Evolutionary conservation across 768 basidiomycete genomes (phyloP), one percentile per base, ranked within the genome.

Genomic region (Podaxis sp.): DNA sequence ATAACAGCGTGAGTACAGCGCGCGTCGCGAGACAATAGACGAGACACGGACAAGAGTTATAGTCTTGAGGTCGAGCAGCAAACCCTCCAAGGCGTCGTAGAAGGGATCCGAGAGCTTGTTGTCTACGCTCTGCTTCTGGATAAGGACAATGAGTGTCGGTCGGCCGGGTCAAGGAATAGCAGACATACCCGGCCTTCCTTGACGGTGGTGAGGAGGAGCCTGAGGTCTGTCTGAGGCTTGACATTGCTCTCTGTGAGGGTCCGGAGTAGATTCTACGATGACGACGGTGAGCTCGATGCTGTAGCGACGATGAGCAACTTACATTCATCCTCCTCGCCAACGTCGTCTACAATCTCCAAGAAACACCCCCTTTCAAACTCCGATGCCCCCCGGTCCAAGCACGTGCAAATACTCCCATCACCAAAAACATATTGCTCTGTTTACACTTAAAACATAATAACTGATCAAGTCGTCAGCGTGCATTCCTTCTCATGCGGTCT

Each of bases 1-100:
- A 38, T 56, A 54, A 52, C 53, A 66, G 66, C 66, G 65, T 67
- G 71, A 68, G 72, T 63, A 68, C 72, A 63, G 74, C 69, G 64
- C 66, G 54, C 58, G 66, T 72, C 73, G 73, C 70, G 68, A 56
- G 33, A 20, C 44, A 62, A 54, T 59, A 48, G 60, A 58, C 52
- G 38, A 26, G 51, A 66, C 44, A 81, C 82, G 67, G 69, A 88
- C 87, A 75, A 88, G 83, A 20, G 86, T 87, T 65, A 86, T 84
- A 70, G 84, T 89, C 70, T 90, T 89, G 66, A 99, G 82, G 80
- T 99, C 97, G 40, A 78, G 77, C 56, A 97, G 77, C 37, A 98
- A 81, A 64, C 92, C 91, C 70, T 99, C 97, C 56, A 99, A 82
- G 0, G 93, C 92, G 65, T 98, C 96, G 68, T 93, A 95, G 80